A percentile compares a stretch with the other conserved stretches of the same genome.
These are phyloP conservation scores for Solanum verrucosum DNA, from an alignment of 257 asterid species.

Conservation along the genomic window DNA sequence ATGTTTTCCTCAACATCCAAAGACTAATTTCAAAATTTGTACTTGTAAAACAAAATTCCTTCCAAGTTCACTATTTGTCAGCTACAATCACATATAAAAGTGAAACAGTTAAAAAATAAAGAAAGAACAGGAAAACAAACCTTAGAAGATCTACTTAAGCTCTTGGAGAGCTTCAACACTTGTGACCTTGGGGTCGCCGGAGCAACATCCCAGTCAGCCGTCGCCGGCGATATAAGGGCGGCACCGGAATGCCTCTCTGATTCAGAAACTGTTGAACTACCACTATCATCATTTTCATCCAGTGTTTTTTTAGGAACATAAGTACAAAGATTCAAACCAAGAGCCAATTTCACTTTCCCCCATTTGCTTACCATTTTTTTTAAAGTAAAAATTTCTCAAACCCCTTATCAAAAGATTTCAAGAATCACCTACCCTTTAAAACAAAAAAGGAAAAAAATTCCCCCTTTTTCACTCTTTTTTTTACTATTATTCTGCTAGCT, in stretches of 20 bases:
- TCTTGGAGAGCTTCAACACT: slow-evolving; percentile 55
- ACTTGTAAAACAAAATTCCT: background rate
- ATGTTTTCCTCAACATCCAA: background rate
- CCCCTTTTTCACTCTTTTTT: background rate
- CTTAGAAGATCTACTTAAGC: slow-evolving; percentile 90
- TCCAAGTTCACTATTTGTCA: background rate
- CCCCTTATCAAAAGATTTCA: slow-evolving; percentile 12
- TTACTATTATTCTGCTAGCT: background rate
- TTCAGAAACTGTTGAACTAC: slow-evolving; percentile 6
- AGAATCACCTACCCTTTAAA: background rate
- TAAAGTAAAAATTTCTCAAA: background rate
- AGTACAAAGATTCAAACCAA: slow-evolving; percentile 74
- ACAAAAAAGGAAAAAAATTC: background rate
- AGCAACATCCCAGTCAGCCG: slow-evolving; percentile 44
- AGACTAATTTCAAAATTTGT: background rate
- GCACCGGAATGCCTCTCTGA: slow-evolving; percentile 41
- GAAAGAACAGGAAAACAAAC: slow-evolving; percentile 19
- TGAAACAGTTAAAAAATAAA: background rate
- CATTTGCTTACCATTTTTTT: slow-evolving; percentile 81
- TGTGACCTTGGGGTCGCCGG: slow-evolving; percentile 50
- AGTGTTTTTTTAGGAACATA: slow-evolving; percentile 41
- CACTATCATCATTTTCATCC: slow-evolving; percentile 18
- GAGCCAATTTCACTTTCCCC: slow-evolving; percentile 80
- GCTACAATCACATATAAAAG: background rate
- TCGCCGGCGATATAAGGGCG: slow-evolving; percentile 50